These are phyloP conservation scores for Emericellopsis atlantica DNA, from an alignment of 2,329 filamentous ascomycete species.

Conservation along the genomic window DNA sequence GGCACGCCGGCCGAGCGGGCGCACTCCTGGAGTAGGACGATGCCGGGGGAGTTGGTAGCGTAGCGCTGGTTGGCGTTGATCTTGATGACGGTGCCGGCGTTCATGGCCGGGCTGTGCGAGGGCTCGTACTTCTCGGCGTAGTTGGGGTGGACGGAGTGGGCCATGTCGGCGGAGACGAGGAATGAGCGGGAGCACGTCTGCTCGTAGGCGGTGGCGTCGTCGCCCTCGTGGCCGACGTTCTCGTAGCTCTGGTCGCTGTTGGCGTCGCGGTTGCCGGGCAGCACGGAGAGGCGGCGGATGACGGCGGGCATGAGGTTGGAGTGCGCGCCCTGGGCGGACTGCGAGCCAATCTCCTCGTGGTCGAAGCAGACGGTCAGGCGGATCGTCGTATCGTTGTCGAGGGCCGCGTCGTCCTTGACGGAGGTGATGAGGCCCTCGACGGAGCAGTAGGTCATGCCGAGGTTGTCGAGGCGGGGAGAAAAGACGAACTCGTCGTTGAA, in stretches of 20 bases:
- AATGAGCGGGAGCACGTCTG: conserved; percentile 86
- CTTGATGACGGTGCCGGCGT: conserved; percentile 94
- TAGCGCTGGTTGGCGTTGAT: conserved; percentile 97
- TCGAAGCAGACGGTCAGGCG: conserved; percentile 93
- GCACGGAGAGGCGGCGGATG: conserved; percentile 71
- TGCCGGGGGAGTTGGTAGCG: conserved; percentile 90
- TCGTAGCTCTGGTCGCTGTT: conserved; percentile 53
- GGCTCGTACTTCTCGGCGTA: conserved; percentile 85
- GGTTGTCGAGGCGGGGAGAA: conserved; percentile 88
- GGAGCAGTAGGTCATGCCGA: conserved; percentile 92
- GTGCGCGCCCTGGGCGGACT: conserved; percentile 84
- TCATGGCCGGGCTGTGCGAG: conserved; percentile 87
- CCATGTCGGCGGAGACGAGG: conserved; percentile 94
- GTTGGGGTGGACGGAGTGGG: conserved; percentile 91
- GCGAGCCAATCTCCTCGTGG: conserved; percentile 93
- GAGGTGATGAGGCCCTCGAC: conserved; percentile 77
- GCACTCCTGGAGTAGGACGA: conserved; percentile 81
- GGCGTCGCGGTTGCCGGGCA: conserved; percentile 53
- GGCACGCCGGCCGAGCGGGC: conserved; percentile 66
- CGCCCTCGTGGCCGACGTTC: conserved; percentile 41
- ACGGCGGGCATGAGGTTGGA: conserved; percentile 85
- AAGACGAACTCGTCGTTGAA: conserved; percentile 91
- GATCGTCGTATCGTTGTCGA: conserved; percentile 69
- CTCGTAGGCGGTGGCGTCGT: conserved; percentile 74
- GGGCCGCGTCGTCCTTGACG: conserved; percentile 44